A percentile compares a stretch with the other conserved stretches of the same genome.
Evolutionary conservation across 108 stramenopile species (phyloP).

Genomic region (Epipyxis sp.): DNA sequence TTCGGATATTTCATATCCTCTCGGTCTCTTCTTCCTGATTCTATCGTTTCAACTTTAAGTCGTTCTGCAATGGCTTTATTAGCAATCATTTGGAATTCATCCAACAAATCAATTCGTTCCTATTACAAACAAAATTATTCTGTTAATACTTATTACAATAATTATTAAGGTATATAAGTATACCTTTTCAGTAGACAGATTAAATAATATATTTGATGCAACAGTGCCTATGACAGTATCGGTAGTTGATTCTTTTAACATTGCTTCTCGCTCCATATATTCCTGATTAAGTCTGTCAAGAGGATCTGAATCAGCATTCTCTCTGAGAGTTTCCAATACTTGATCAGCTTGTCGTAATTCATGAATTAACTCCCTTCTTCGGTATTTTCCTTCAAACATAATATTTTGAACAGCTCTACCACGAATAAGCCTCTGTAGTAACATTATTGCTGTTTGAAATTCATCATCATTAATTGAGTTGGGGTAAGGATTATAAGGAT

Average conservation of each 20-base stretch:
- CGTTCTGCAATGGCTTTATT: slow-evolving; percentile 31
- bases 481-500: neutral
- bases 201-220: slow-evolving; percentile 35
- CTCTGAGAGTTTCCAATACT: neutral
- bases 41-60: slow-evolving; percentile 34
- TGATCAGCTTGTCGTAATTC: slow-evolving; percentile 47
- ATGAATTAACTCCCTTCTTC: slow-evolving; percentile 46
- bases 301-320: neutral
- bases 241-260: slow-evolving; percentile 2
- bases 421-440: slow-evolving; percentile 49
- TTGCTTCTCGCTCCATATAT: neutral
- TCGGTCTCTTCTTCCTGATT: slow-evolving; percentile 42
- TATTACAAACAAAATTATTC: too few species aligned
- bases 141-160: too few species aligned
- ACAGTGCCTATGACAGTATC: slow-evolving; percentile 45
- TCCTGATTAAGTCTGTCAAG: too few species aligned
- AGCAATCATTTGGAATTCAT: slow-evolving; percentile 26
- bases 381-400: slow-evolving; percentile 53
- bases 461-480: slow-evolving; percentile 8
- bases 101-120: slow-evolving; percentile 32
- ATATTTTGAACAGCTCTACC: slow-evolving; percentile 57
- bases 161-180: too few species aligned
- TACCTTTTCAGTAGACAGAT: slow-evolving; percentile 34
- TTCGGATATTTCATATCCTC: slow-evolving; percentile 36
- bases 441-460: slow-evolving; percentile 25